Evolutionary conservation across 1,284 basidiomycete genomes (phyloP), one percentile per base, ranked within the genome.

Genomic region (Pascua sp.): DNA sequence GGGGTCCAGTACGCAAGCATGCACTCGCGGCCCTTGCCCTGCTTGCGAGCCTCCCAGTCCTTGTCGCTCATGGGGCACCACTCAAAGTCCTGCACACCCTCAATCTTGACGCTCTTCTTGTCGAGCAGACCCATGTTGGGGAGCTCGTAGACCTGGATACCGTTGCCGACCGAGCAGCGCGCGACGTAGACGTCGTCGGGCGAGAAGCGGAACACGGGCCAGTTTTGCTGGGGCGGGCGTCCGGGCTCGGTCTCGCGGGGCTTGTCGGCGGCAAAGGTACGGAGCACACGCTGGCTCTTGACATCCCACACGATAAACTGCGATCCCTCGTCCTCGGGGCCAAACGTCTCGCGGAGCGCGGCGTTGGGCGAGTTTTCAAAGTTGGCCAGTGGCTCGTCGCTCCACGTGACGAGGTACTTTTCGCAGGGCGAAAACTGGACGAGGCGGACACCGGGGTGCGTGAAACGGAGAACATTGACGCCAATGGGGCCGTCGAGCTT

Each of bases 371-470:
- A 65, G 56, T 84, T 80, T 63, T 86, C 87, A 63, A 91, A 88
- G 42, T 89, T 88, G 41, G 94, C 88, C 68, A 98, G 95, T 17
- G 94, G 87, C 67, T 97, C 91, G 67, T 93, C 89, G 9, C 96
- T 97, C 92, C 95, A 98, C 44, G 96, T 98, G 68, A 97, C 91
- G 64, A 99, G 81, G 80, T 96, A 98, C 65, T 91, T 87, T 78
- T 99, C 96, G 80, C 90, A 90, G 7, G 96, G 94, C 36, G 94
- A 98, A 78, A 98, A 98, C 79, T 98, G 94, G 71, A 99, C 88
- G 47, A 98, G 83, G 76, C 94, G 92, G 67, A 95, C 93, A 59
- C 95, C 84, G 11, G 94, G 93, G 78, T 98, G 96, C 39, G 91
- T 91, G 75, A 97, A 97, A 59, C 92, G 89, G 45, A 75, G 65